Evolutionary conservation across 805 yeast species (phyloP).

Genomic region (Isabelozyma pseudorhagii): DNA sequence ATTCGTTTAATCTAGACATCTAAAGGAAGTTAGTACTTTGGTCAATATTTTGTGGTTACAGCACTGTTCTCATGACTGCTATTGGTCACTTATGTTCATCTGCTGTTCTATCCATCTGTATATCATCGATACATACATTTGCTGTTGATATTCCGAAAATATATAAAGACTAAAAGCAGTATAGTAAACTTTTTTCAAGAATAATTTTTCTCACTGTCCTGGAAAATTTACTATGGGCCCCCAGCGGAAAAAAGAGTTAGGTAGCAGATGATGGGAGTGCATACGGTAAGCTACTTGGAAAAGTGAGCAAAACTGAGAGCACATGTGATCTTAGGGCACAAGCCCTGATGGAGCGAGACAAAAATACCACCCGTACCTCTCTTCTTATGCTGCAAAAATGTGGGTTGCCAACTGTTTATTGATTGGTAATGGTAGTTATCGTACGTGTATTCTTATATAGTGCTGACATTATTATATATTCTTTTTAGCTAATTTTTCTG

Average conservation of each 20-base stretch:
- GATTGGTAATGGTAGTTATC: too few relatives aligned
- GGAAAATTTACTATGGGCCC: neutral
- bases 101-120: neutral
- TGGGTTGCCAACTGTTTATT: neutral
- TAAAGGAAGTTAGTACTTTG: conserved; percentile 21
- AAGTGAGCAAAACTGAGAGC: neutral
- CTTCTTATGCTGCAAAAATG: neutral
- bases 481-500: conserved; percentile 33
- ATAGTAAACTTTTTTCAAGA: neutral
- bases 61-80: neutral
- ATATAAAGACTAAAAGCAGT: conserved; percentile 1
- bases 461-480: neutral
- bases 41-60: neutral
- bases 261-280: neutral
- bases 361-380: neutral
- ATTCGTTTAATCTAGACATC: conserved; percentile 97
- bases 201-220: conserved; percentile 1
- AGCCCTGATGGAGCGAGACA: neutral
- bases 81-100: neutral
- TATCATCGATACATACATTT: conserved; percentile 5
- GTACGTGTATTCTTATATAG: neutral
- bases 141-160: conserved; percentile 10
- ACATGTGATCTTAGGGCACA: neutral
- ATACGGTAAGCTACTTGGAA: neutral
- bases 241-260: neutral